Evolutionary conservation across 352 stramenopile genomes (phyloP), one percentile per base, ranked within the genome.

Genomic region (Phytopythium cucurbitacearum): DNA sequence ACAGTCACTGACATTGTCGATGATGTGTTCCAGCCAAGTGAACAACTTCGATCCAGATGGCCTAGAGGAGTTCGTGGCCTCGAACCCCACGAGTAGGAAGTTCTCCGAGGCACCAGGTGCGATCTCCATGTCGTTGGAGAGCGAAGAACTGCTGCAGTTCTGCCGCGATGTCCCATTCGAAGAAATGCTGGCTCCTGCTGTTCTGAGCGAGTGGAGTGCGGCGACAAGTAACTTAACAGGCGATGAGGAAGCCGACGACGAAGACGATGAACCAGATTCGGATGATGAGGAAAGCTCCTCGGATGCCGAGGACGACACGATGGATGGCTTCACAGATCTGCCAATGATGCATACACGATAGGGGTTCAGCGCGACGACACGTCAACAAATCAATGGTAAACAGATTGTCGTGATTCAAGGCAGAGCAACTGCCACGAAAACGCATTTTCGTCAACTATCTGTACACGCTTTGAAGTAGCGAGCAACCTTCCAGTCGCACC

Each of bases 211-310:
- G n/a, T 54, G 48, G 48, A 38, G 11, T 21, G 21, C 28, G 7
- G 39, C 37, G 39, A 12, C 32, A 21, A 36, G 48, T 5, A 4
- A 66, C 34, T 44, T 55, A 48, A 54, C 65, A 16, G 71, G 46
- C 3, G 62, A 81, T 40, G 59, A 76, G 10, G 65, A 71, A 5
- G 65, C 72, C 7, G 70, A 69, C 5, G 73, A 79, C 7, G 69
- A 81, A 32, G 67, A 81, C 12, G 49, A 66, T 4, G 71, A 74
- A 56, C 67, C 48, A 51, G 67, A 80, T 33, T 51, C 58, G 40
- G 51, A 65, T 13, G 47, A 48, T 12, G 44, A 51, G 15, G 59
- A 67, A 6, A n/a, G 40, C 36, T 34, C 4, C 38, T 16, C 7
- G 21, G 39, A 55, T 13, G n/a, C 5, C n/a, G 15, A 44, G 5